phyloP scores from a whole-genome alignment of 1,284 basidiomycete species.

The Heterobasidion irregulare region DNA sequence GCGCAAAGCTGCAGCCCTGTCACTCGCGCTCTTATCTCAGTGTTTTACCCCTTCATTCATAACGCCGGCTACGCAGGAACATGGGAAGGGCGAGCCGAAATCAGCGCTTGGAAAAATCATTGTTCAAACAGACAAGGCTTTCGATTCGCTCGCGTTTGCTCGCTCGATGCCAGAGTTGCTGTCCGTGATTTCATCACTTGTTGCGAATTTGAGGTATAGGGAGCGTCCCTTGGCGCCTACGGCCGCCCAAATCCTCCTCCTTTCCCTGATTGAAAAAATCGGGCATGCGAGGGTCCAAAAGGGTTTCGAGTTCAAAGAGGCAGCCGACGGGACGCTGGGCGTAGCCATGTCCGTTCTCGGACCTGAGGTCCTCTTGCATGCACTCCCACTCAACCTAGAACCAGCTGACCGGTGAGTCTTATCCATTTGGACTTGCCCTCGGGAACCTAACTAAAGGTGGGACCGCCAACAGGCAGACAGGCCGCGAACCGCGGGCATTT shows the following conservation, averaged over 20 bases:
- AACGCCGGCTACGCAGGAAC: conserved; percentile 38
- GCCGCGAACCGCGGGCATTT: conserved; percentile 77
- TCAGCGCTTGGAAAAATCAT: conserved; percentile 58
- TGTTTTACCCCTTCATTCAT: conserved; percentile 67
- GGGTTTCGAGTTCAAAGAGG: conserved; percentile 87
- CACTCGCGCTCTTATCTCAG: conserved; percentile 54
- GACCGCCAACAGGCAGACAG: conserved; percentile 38
- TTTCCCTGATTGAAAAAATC: conserved; percentile 68
- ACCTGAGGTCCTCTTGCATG: conserved; percentile 69
- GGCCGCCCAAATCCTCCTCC: conserved; percentile 66
- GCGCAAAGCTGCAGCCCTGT: conserved; percentile 55
- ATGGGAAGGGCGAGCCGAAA: conserved; percentile 34
- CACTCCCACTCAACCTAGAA: conserved; percentile 84
- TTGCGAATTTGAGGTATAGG: conserved; percentile 34
- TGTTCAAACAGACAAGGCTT: conserved; percentile 50
- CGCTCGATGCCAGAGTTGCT: conserved; percentile 69
- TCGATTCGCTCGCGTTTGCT: conserved; percentile 64
- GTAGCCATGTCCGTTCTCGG: conserved; percentile 84
- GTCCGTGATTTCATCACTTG: conserved; percentile 48
- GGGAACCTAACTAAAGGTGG: background rate
- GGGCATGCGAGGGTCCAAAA: conserved; percentile 73
- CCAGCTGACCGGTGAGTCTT: conserved; percentile 60
- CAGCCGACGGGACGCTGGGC: conserved; percentile 76
- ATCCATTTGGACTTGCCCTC: background rate
- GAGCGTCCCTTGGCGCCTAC: conserved; percentile 35